phyloP scores from a whole-genome alignment of 345 rosid species.

The Lumnitzera racemosa region DNA sequence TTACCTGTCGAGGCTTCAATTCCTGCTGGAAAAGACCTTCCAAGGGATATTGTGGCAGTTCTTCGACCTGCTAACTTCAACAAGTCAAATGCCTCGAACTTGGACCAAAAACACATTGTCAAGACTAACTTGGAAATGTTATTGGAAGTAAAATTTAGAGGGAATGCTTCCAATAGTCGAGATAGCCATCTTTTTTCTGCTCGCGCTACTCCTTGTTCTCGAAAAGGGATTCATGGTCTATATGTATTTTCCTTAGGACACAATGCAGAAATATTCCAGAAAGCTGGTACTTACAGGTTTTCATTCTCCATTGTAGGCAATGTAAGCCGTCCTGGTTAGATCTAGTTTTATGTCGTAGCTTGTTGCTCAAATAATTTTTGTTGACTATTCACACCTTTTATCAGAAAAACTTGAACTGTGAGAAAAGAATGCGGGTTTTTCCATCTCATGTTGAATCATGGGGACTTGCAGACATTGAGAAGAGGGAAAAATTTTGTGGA shows the following conservation, averaged over 20 bases:
- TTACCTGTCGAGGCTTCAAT: conserved; percentile 30
- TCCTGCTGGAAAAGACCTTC: conserved; percentile 43
- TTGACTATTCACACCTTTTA: neutral
- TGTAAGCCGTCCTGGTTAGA: neutral
- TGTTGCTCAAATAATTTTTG: neutral
- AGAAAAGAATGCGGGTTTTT: no score
- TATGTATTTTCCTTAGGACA: conserved; percentile 43
- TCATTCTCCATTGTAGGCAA: conserved; percentile 44
- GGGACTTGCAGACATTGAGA: no score
- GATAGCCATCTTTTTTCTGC: conserved; percentile 20
- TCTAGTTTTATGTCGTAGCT: neutral
- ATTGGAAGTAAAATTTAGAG: conserved; percentile 32
- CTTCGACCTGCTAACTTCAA: conserved; percentile 44
- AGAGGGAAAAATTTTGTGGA: no score
- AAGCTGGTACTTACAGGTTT: conserved; percentile 48
- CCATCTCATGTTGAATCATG: no score
- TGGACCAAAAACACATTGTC: conserved; percentile 51
- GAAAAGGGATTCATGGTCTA: conserved; percentile 41
- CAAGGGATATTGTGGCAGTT: conserved; percentile 57
- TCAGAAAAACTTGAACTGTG: no score
- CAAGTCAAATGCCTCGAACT: conserved; percentile 21
- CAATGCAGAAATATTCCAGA: conserved; percentile 31
- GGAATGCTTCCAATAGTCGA: conserved; percentile 9
- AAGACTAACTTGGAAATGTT: conserved; percentile 35
- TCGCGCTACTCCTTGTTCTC: conserved; percentile 27